Conservation (phyloP, 2,329 filamentous ascomycete species). For the Trichoderma sp. region DNA sequence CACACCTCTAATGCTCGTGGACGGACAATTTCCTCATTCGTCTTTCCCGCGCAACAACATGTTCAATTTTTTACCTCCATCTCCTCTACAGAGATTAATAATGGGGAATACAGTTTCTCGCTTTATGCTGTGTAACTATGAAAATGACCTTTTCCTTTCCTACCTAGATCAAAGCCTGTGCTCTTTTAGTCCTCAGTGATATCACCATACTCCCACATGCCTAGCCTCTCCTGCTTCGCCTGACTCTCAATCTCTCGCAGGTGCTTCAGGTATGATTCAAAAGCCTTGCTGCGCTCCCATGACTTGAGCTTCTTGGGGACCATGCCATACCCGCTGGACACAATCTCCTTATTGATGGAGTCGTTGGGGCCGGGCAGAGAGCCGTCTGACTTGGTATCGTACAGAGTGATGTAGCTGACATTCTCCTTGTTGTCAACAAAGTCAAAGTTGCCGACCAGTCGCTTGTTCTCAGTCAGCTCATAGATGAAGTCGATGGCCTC, state of each 20-base stretch:
- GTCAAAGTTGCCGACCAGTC: constrained; percentile 89
- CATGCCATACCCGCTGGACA: constrained; percentile 82
- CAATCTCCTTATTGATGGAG: constrained; percentile 86
- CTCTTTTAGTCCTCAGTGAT: constrained; percentile 75
- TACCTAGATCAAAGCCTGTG: background rate
- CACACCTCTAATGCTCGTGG: background rate
- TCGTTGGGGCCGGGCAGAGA: constrained; percentile 60
- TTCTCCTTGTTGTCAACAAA: constrained; percentile 76
- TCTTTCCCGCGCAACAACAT: background rate
- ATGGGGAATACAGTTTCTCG: background rate
- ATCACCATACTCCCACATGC: constrained; percentile 99
- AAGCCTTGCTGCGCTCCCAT: constrained; percentile 75
- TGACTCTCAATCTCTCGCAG: constrained; percentile 71
- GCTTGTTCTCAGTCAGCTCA: constrained; percentile 70
- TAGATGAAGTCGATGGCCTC: constrained; percentile 76
- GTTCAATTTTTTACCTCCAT: background rate
- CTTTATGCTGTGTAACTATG: background rate
- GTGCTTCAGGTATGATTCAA: constrained; percentile 67
- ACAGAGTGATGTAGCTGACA: constrained; percentile 80
- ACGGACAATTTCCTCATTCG: background rate
- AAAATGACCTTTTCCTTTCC: background rate
- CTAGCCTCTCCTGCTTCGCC: constrained; percentile 76
- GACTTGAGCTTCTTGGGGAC: constrained; percentile 87
- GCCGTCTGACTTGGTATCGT: constrained; percentile 67
- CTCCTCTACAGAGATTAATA: background rate